Base-by-base conservation (phyloP, 208 protist genomes). In the Leishmania gerbilli region DNA sequence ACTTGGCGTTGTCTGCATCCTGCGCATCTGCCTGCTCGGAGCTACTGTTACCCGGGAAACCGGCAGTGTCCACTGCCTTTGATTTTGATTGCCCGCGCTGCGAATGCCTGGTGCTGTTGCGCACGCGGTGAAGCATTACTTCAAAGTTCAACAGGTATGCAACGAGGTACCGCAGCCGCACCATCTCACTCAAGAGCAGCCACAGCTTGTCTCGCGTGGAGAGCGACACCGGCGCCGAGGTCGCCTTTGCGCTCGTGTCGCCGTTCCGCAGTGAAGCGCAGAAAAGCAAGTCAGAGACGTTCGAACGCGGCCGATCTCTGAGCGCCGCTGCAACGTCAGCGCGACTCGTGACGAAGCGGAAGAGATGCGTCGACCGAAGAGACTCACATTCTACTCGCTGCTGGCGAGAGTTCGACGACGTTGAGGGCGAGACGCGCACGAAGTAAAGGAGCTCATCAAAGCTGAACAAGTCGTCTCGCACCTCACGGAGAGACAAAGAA, bases 81-180 rank as follows among this genome's bases (percentile, higher is more conserved):
- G 24, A 42, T 34, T 21, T 17, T 27, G 68, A 24, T 6, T 72
- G 68, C 9, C n/a, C 24, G n/a, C 3, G 21, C 37, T 72, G 37
- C 2, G 42, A n/a, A 51, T 5, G 42, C 5, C 37, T 34, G 45
- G 17, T 19, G 42, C 11, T 42, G 24, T 37, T 42, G 3, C 79
- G 79, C 49, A 82, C 67, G 13, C 69, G 19, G 65, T 58, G 60
- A 8, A 87, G 79, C 8, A 85, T 27, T 3, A 68, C 31, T 53
- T 89, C 87, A 2, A 85, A 37, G 19, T 77, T 77, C 34, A 89
- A 75, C 1, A 89, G 68, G 49, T 81, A 89, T 19, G 79, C 75
- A 31, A 89, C 49, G 27, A 79, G 68, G 34, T 83, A 24, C 27
- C 83, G 82, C 49, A 89, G 76, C 51, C 83, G 87, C 13, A 45